These are phyloP conservation scores for Pythium diclinum DNA, from an alignment of 352 stramenopile genomes.

Conservation along the genomic window DNA sequence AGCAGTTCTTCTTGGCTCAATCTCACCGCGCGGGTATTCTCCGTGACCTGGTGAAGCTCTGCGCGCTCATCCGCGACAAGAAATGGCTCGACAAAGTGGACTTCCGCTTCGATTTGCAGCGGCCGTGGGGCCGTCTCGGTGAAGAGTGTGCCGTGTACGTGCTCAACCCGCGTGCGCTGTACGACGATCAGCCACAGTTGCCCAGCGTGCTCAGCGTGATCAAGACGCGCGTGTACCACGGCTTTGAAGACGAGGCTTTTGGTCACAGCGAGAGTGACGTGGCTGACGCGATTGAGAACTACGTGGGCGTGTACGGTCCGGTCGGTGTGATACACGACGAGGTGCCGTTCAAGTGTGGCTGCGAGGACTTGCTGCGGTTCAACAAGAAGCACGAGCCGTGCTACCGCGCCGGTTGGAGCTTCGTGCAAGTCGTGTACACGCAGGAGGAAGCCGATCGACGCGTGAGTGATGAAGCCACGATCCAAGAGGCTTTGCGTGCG, in stretches of 20 bases:
- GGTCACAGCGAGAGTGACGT: constrained; percentile 40
- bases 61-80: constrained; percentile 53
- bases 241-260: constrained; percentile 66
- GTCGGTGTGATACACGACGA: constrained; percentile 54
- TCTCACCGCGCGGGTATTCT: constrained; percentile 48
- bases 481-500: constrained; percentile 43
- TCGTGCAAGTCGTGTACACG: constrained; percentile 61
- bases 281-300: constrained; percentile 51
- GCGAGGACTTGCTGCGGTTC: constrained; percentile 58
- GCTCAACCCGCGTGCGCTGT: constrained; percentile 45
- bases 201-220: constrained; percentile 66
- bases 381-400: constrained; percentile 72
- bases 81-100: constrained; percentile 77
- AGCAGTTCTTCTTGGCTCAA: constrained; percentile 54
- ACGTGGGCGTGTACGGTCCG: constrained; percentile 56
- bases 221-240: constrained; percentile 54
- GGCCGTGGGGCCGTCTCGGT: constrained; percentile 58
- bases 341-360: constrained; percentile 73
- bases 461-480: constrained; percentile 41
- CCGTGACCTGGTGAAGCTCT: constrained; percentile 48
- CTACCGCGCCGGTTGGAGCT: constrained; percentile 51
- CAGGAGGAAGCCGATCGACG: constrained; percentile 50
- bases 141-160: constrained; percentile 53
- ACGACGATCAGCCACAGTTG: constrained; percentile 28
- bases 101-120: constrained; percentile 58